Evolutionary conservation across 345 rosid genomes (phyloP).

Genomic region (Physaria fendleri): DNA sequence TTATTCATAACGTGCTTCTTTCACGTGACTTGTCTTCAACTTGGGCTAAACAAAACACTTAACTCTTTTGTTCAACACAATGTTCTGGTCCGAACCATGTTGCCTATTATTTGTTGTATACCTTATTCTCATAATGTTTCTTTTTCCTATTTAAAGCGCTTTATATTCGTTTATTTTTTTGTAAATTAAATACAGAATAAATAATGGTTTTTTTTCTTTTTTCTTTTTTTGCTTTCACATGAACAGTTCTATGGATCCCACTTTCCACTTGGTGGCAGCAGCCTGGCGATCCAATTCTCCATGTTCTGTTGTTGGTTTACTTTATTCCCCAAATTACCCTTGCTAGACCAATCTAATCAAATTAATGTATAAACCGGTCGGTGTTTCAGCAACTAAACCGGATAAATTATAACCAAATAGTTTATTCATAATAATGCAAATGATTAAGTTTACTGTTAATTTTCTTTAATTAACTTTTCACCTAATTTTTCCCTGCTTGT

Average conservation of each 20-base stretch:
- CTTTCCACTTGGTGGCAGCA: slow-evolving; percentile 46
- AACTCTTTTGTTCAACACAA: not conserved
- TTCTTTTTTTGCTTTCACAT: slow-evolving; percentile 3
- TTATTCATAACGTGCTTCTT: slow-evolving; percentile 24
- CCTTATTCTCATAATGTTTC: not conserved
- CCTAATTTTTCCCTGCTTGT: not conserved
- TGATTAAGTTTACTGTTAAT: slow-evolving; percentile 4
- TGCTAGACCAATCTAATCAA: not conserved
- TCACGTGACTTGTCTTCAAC: slow-evolving; percentile 33
- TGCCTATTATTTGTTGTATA: not conserved
- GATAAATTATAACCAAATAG: not conserved
- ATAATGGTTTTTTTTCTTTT: slow-evolving; percentile 10
- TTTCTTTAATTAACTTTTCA: not conserved
- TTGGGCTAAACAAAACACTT: not conserved
- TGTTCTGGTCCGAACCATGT: slow-evolving; percentile 5
- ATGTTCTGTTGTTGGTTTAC: slow-evolving; percentile 20
- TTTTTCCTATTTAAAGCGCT: too few species aligned
- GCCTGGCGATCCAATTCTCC: slow-evolving; percentile 48
- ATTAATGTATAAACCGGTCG: slow-evolving; percentile 13
- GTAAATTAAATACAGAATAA: not conserved
- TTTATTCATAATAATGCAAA: not conserved
- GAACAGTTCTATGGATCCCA: slow-evolving; percentile 7
- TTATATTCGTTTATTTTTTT: not conserved
- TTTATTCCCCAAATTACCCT: slow-evolving; percentile 4
- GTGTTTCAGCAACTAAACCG: not conserved